Evolutionary conservation across 805 yeast genomes (phyloP).

Genomic region (Lipomyces spencermartinsiae): DNA sequence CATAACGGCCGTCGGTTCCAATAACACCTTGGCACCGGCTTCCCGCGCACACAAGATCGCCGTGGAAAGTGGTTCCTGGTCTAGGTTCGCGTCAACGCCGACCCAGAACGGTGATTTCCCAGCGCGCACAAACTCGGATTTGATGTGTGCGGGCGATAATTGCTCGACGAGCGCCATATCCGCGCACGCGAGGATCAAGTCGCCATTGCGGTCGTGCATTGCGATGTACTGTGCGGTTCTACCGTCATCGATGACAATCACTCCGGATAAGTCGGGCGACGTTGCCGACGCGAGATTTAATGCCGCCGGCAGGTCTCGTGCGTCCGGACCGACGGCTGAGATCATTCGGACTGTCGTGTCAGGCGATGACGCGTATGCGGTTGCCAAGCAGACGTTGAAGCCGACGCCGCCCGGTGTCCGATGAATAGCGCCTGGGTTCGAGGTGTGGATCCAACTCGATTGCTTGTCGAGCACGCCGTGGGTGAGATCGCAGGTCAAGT

Average conservation of each 20-base stretch:
- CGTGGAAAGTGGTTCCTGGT: slow-evolving; percentile 50
- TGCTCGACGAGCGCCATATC: slow-evolving; percentile 75
- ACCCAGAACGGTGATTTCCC: slow-evolving; percentile 45
- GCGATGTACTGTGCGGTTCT: slow-evolving; percentile 77
- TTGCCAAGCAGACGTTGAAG: slow-evolving; percentile 74
- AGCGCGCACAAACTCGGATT: slow-evolving; percentile 51
- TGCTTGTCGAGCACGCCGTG: slow-evolving; percentile 40
- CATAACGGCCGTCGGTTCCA: slow-evolving; percentile 80
- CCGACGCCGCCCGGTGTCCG: slow-evolving; percentile 85
- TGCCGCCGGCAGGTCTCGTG: slow-evolving; percentile 29
- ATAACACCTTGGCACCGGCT: slow-evolving; percentile 49
- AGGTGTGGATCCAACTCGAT: slow-evolving; percentile 53
- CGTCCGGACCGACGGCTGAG: slow-evolving; percentile 67
- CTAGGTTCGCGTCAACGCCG: slow-evolving; percentile 73
- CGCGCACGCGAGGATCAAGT: slow-evolving; percentile 75
- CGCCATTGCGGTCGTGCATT: slow-evolving; percentile 66
- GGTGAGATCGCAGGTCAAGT: slow-evolving; percentile 57
- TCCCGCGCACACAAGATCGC: slow-evolving; percentile 47
- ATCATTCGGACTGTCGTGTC: slow-evolving; percentile 50
- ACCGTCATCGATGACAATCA: slow-evolving; percentile 39
- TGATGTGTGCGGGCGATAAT: slow-evolving; percentile 53
- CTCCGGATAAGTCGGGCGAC: slow-evolving; percentile 31
- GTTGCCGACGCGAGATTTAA: slow-evolving; percentile 14
- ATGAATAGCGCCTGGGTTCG: slow-evolving; percentile 69
- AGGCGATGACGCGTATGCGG: slow-evolving; percentile 47